These are phyloP conservation scores for Suillus subalutaceus DNA, from an alignment of 768 basidiomycete genomes.

Conservation along the genomic window DNA sequence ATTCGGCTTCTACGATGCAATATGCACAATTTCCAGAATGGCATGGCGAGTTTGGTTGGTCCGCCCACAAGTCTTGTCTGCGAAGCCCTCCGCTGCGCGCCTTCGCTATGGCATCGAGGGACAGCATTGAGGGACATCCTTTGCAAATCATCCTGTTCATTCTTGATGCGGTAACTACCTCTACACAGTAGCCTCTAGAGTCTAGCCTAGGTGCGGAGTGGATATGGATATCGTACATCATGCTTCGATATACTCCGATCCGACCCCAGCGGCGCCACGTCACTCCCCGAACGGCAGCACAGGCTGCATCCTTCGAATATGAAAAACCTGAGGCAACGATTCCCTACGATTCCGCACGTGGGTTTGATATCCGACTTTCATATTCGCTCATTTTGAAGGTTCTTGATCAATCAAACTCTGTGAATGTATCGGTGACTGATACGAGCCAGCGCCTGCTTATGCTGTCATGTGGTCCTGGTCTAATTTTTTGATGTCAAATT, in stretches of 20 bases:
- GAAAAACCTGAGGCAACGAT: not conserved
- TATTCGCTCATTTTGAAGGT: not conserved
- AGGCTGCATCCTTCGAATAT: not conserved
- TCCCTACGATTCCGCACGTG: not conserved
- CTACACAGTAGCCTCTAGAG: not conserved
- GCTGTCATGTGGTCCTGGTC: not conserved
- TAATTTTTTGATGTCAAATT: not conserved
- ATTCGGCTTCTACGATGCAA: not conserved
- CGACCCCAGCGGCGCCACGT: slow-evolving; percentile 6
- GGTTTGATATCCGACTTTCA: slow-evolving; percentile 4
- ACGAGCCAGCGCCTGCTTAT: not conserved
- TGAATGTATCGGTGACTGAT: not conserved
- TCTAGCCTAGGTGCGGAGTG: not conserved
- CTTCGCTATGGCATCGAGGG: not conserved
- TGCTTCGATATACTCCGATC: not conserved
- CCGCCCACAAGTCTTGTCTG: not conserved
- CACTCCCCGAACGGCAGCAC: not conserved
- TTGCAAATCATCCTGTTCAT: not conserved
- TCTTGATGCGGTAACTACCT: not conserved
- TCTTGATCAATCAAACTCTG: not conserved
- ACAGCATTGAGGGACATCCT: too few species aligned
- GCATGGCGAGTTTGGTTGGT: not conserved
- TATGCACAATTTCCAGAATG: not conserved
- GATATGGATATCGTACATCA: not conserved
- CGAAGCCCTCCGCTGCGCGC: not conserved